Evolutionary conservation across 176 grass and related monocot species (phyloP).

Genomic region (Paspalum notatum): DNA sequence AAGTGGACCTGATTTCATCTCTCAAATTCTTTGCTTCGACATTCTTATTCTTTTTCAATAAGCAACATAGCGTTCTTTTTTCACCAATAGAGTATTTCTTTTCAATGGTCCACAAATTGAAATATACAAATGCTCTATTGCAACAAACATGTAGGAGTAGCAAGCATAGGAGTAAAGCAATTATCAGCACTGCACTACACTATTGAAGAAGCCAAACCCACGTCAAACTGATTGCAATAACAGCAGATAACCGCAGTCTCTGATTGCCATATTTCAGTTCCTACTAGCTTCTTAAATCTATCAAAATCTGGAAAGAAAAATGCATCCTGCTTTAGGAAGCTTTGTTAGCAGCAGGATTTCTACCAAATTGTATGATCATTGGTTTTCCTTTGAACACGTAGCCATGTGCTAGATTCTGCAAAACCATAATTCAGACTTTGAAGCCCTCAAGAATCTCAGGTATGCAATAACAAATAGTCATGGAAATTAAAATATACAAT

Average conservation of each 20-base stretch:
- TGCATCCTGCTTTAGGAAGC: conserved; percentile 27
- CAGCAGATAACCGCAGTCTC: not conserved
- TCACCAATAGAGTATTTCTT: not conserved
- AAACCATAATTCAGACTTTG: conserved; percentile 28
- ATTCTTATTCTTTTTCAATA: no score
- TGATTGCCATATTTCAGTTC: not conserved
- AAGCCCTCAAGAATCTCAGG: not conserved
- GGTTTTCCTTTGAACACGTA: conserved; percentile 90
- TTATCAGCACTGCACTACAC: not conserved
- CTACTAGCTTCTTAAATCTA: not conserved
- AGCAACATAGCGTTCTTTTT: no score
- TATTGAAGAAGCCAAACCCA: not conserved
- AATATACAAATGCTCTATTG: not conserved
- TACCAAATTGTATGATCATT: conserved; percentile 92
- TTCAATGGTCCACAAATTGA: not conserved
- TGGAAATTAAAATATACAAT: not conserved
- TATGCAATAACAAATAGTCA: not conserved
- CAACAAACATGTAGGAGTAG: conserved; percentile 17
- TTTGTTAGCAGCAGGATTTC: conserved; percentile 78
- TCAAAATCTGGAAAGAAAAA: conserved; percentile 14
- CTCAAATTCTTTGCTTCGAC: no score
- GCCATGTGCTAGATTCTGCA: conserved; percentile 90
- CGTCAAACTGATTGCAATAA: not conserved
- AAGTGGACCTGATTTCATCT: no score
- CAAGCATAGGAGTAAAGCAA: not conserved